Base-by-base conservation (phyloP, 495 filamentous ascomycete genomes). In the Podospora didyma region DNA sequence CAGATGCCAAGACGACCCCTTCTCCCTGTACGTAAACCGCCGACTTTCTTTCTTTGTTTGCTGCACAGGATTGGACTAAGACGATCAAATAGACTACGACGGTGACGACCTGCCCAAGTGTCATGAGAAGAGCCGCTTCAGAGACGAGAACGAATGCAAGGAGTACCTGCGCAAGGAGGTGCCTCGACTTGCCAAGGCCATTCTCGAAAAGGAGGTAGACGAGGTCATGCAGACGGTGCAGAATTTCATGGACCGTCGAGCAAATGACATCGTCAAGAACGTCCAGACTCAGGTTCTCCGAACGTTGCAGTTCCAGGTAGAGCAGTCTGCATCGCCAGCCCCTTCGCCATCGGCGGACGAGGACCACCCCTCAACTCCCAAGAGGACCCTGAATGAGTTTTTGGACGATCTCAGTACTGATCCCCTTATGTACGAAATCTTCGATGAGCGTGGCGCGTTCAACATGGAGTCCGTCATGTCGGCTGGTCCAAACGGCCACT, bases 11-110 rank as follows among this genome's bases (percentile, higher is more conserved):
- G 46, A 53, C 42, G 5, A 19, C 61, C 24, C 66, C 68, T 2
- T 64, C 64, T n/a, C 66, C 69, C 22, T 69, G 64, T 67, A 59
- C 22, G 66, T 53, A n/a, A 10, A 34, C 26, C 31, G 20, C 50
- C 17, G 24, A 6, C 3, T 3, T 48, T 21, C 5, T 48, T 12
- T 1, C 19, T 48, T 48, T 2, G 12, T n/a, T 23, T 9, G 19
- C 7, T 12, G 10, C 46, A 12, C 19, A 21, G 46, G 12, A 46
- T n/a, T n/a, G n/a, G n/a, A 2, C 21, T 22, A 24, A 22, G n/a
- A n/a, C 46, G 20, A 49, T 14, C 19, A n/a, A 10, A 10, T 24
- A 12, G 23, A 26, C 47, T 67, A 69, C 54, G 64, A 63, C 35
- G 16, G 39, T 17, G 21, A 16, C 2, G 47, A 35, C 14, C 12